Evolutionary conservation across 208 protist genomes (phyloP).

Genomic region (Crithidia sp.): DNA sequence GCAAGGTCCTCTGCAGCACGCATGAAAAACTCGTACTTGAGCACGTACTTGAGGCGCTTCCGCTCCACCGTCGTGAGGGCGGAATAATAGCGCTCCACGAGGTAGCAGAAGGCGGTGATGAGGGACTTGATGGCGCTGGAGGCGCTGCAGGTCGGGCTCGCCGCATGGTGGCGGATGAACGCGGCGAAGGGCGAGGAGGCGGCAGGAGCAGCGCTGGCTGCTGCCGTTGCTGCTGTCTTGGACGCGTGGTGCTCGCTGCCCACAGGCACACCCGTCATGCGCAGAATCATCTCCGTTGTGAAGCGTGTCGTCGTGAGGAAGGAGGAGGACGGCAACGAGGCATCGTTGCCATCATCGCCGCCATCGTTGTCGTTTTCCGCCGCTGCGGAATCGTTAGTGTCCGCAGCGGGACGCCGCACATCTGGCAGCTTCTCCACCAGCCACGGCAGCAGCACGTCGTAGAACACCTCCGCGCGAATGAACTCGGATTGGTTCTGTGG

Average conservation of each 20-base stretch:
- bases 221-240: no score
- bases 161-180: conserved; percentile 34
- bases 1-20: conserved; percentile 67
- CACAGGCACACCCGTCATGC: background rate
- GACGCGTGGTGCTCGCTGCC: conserved; percentile 1
- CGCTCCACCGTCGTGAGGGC: conserved; percentile 13
- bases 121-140: conserved; percentile 65
- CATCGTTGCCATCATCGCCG: background rate
- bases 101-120: conserved; percentile 57
- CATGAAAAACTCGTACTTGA: conserved; percentile 76
- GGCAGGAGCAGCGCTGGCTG: background rate
- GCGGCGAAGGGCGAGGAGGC: conserved; percentile 25
- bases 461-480: conserved; percentile 81
- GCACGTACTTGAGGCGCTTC: conserved; percentile 74
- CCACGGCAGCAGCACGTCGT: conserved; percentile 86
- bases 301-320: conserved; percentile 27
- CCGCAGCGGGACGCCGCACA: background rate
- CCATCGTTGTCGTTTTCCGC: background rate
- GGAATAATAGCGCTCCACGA: conserved; percentile 51
- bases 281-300: conserved; percentile 47
- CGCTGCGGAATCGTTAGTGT: background rate
- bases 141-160: conserved; percentile 35
- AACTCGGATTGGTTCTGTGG: conserved; percentile 73
- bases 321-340: background rate
- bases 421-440: conserved; percentile 50